Evolutionary conservation across 1,284 basidiomycete species (phyloP).

Genomic region (Pseudozyma hubeiensis): DNA sequence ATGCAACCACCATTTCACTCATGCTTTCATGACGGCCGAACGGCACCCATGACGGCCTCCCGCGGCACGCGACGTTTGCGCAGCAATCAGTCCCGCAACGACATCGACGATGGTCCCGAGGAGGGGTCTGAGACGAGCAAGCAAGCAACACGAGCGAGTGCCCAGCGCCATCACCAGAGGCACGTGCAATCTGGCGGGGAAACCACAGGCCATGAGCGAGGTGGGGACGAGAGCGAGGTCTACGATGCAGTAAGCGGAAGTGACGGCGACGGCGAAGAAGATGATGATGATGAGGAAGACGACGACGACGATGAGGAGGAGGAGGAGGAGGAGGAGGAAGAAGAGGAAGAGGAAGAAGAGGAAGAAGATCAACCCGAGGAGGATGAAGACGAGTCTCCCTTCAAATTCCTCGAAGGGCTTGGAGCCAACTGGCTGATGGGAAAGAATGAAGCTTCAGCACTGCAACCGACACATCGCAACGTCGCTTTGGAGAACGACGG

Average conservation of each 20-base stretch:
- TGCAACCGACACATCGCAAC: background rate
- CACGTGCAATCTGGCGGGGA: no score
- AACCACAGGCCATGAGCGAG: no score
- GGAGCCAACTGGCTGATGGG: conserved; percentile 30
- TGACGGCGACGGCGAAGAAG: conserved; percentile 1
- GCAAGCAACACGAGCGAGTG: no score
- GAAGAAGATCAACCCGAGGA: conserved; percentile 26
- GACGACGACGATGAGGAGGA: conserved; percentile 23
- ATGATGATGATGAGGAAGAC: conserved; percentile 16
- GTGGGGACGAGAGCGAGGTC: no score
- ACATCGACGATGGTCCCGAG: background rate
- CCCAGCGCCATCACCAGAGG: no score
- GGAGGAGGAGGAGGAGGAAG: conserved; percentile 12
- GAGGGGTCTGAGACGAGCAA: background rate
- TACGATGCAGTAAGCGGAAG: background rate
- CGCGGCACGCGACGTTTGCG: conserved; percentile 4
- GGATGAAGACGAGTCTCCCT: conserved; percentile 43
- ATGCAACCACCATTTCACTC: background rate
- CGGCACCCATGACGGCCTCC: conserved; percentile 15
- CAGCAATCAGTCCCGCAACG: conserved; percentile 1
- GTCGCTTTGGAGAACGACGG: background rate
- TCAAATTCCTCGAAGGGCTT: conserved; percentile 39
- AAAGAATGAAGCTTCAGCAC: background rate
- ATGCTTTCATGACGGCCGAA: background rate
- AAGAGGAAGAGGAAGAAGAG: conserved; percentile 14